phyloP scores from a whole-genome alignment of 2,329 filamentous ascomycete genomes.

The Boeremia lycopersici region DNA sequence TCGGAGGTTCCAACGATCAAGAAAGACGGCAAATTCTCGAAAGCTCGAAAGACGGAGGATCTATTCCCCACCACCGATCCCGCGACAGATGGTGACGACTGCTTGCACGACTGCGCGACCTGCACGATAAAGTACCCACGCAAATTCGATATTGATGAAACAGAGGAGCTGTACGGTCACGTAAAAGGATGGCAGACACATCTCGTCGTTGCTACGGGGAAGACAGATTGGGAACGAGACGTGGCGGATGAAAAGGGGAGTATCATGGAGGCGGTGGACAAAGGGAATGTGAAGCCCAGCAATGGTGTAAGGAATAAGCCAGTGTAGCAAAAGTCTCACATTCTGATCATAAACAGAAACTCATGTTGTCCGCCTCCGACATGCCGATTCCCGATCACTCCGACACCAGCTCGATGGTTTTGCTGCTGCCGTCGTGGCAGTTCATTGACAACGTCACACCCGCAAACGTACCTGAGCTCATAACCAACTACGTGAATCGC shows the following conservation, averaged over 20 bases:
- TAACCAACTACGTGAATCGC: slow-evolving; percentile 71
- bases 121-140: slow-evolving; percentile 83
- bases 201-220: slow-evolving; percentile 90
- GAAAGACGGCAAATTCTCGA: slow-evolving; percentile 53
- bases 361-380: slow-evolving; percentile 92
- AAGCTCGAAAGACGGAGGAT: slow-evolving; percentile 53
- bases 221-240: slow-evolving; percentile 91
- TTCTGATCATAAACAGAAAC: slow-evolving; percentile 58
- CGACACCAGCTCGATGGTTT: slow-evolving; percentile 71
- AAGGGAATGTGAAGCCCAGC: slow-evolving; percentile 61
- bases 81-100: slow-evolving; percentile 85
- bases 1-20: slow-evolving; percentile 40
- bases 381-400: slow-evolving; percentile 76
- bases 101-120: slow-evolving; percentile 81
- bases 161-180: slow-evolving; percentile 80
- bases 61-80: slow-evolving; percentile 79
- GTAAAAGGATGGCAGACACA: slow-evolving; percentile 90
- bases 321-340: no score
- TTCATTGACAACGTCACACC: slow-evolving; percentile 85
- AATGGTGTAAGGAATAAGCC: slow-evolving; percentile 67
- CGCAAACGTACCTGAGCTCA: slow-evolving; percentile 71
- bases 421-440: slow-evolving; percentile 85
- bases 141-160: slow-evolving; percentile 72
- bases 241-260: slow-evolving; percentile 78
- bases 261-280: slow-evolving; percentile 60